phyloP scores from a whole-genome alignment of 1,284 basidiomycete genomes.

The Ustilago lituana region DNA sequence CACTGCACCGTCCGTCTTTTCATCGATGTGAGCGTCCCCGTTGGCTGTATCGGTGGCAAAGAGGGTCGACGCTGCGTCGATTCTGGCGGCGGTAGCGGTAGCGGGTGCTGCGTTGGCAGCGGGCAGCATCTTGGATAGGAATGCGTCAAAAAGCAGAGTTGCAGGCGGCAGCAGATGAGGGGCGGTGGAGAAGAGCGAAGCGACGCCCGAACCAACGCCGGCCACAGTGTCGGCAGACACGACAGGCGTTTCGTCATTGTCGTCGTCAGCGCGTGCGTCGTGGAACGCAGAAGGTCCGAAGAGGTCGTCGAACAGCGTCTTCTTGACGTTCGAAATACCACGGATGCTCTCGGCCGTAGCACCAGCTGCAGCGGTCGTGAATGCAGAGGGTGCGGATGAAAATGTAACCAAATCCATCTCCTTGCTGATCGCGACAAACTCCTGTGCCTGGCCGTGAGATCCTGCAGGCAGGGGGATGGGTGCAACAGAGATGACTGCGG shows the following conservation, averaged over 20 bases:
- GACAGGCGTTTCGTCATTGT: slow-evolving; percentile 7
- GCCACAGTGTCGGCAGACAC: slow-evolving; percentile 1
- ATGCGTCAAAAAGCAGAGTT: slow-evolving; percentile 77
- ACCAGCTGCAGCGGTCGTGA: slow-evolving; percentile 8
- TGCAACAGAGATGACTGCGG: slow-evolving; percentile 16
- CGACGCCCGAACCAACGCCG: slow-evolving; percentile 51
- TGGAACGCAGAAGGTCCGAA: slow-evolving; percentile 75
- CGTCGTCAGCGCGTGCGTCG: slow-evolving; percentile 25
- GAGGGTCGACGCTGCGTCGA: not conserved
- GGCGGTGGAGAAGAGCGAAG: slow-evolving; percentile 76
- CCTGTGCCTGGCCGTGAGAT: slow-evolving; percentile 9
- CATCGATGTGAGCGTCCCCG: not conserved
- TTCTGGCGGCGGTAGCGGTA: not conserved
- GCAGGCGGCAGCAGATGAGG: slow-evolving; percentile 83
- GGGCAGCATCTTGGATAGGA: slow-evolving; percentile 77
- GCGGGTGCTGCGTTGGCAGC: slow-evolving; percentile 9
- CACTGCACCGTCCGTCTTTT: not conserved
- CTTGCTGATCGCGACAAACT: slow-evolving; percentile 46
- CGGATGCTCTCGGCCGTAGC: slow-evolving; percentile 69
- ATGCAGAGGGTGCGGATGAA: slow-evolving; percentile 41
- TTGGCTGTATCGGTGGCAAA: slow-evolving; percentile 4
- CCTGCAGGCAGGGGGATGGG: slow-evolving; percentile 25
- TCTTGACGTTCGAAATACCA: slow-evolving; percentile 75
- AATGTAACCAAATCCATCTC: slow-evolving; percentile 51
- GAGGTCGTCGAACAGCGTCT: slow-evolving; percentile 83